phyloP scores from a whole-genome alignment of 306 rosid genomes.

The Vigna reflexopilosa region DNA sequence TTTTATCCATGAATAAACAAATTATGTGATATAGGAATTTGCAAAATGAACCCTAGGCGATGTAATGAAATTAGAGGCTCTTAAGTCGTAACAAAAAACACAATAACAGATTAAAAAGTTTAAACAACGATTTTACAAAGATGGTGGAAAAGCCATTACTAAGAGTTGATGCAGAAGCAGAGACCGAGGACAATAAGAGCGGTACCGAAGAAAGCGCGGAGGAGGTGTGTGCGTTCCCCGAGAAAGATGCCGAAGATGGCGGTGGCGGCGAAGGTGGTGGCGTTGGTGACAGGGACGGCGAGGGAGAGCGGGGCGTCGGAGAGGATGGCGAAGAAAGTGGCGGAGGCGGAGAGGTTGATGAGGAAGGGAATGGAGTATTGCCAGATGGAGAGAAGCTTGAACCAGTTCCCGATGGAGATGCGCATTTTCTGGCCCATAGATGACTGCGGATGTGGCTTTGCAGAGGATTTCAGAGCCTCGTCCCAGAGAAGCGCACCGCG shows the following conservation, averaged over 20 bases:
- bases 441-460: conserved; percentile 38
- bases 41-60: conserved; percentile 12
- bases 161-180: conserved; percentile 68
- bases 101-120: not conserved
- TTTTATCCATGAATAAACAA: conserved; percentile 27
- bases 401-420: conserved; percentile 63
- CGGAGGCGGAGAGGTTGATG: conserved; percentile 87
- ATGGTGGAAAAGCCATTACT: not conserved
- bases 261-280: conserved; percentile 91
- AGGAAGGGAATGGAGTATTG: conserved; percentile 80
- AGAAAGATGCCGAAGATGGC: conserved; percentile 73
- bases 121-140: not conserved
- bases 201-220: conserved; percentile 72
- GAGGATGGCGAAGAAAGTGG: conserved; percentile 83
- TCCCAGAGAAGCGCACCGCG: conserved; percentile 89
- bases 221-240: conserved; percentile 69
- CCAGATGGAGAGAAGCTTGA: conserved; percentile 81
- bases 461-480: conserved; percentile 65
- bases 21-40: not conserved
- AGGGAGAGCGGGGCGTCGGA: conserved; percentile 81
- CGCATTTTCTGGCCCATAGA: conserved; percentile 38
- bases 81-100: not conserved
- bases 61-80: not conserved
- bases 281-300: conserved; percentile 94
- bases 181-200: conserved; percentile 74